Percentiles rank a stretch among this genome's conserved stretches.
These are phyloP conservation scores for Trichosanthes cucumerina DNA, from an alignment of 306 rosid genomes.

Conservation along the genomic window DNA sequence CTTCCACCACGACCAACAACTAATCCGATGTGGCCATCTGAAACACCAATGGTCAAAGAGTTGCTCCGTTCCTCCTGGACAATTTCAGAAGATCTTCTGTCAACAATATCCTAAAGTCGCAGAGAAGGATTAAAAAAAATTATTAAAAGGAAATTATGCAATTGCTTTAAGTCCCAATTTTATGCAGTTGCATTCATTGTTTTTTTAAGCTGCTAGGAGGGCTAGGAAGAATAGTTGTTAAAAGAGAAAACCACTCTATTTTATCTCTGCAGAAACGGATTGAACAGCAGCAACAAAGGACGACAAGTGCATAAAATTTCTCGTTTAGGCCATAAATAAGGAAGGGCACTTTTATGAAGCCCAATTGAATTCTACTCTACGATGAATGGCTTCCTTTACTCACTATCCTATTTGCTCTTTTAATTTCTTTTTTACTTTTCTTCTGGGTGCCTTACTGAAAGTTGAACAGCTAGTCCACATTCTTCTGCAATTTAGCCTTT, in stretches of 20 bases:
- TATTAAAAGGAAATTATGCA: neutral
- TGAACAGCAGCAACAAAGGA: neutral
- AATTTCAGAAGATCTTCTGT: constrained; percentile 1
- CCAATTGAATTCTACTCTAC: neutral
- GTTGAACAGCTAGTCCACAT: neutral
- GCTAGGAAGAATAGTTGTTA: neutral
- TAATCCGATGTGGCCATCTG: constrained; percentile 82
- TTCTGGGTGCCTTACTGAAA: neutral
- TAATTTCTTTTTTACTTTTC: neutral
- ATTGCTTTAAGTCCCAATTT: neutral
- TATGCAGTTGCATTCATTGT: neutral
- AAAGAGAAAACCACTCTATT: neutral
- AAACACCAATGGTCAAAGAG: constrained; percentile 80
- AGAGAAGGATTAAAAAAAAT: neutral
- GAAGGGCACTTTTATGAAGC: neutral
- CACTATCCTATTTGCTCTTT: neutral
- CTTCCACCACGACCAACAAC: constrained; percentile 99
- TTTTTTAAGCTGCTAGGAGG: neutral
- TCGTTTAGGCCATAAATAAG: neutral
- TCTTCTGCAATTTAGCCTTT: neutral
- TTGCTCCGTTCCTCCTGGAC: constrained; percentile 77
- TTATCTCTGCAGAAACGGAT: neutral
- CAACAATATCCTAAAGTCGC: neutral
- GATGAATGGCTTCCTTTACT: neutral
- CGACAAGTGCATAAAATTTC: neutral